Conservation (phyloP, 441 rosid species). For the Macaranga tanarius region DNA sequence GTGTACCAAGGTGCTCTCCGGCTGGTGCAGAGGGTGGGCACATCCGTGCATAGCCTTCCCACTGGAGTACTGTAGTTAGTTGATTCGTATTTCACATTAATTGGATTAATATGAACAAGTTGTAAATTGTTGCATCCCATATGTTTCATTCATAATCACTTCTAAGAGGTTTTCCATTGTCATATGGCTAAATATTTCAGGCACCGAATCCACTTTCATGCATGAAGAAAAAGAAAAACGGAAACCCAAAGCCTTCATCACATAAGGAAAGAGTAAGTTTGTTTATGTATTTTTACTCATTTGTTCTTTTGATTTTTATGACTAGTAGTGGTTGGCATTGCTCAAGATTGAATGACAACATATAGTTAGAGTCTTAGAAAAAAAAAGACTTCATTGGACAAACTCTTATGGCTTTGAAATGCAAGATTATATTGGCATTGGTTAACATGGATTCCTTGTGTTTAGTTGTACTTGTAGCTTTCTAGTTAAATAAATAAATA, state of each 20-base stretch:
- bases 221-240: constrained; percentile 56
- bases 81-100: neutral
- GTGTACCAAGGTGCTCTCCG: no score
- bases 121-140: neutral
- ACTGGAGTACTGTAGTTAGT: neutral
- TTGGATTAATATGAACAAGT: neutral
- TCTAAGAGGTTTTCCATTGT: constrained; percentile 1
- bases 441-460: neutral
- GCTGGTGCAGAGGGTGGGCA: no score
- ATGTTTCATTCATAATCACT: neutral
- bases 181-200: constrained; percentile 38
- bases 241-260: constrained; percentile 31
- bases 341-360: neutral
- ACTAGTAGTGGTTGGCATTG: neutral
- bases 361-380: neutral
- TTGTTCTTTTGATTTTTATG: neutral
- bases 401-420: neutral
- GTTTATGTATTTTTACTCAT: neutral
- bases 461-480: neutral
- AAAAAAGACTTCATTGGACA: neutral
- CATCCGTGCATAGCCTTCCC: no score
- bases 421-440: neutral
- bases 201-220: constrained; percentile 86
- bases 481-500: no score
- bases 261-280: constrained; percentile 36